Conservation (phyloP, 2,329 filamentous ascomycete species). For the Metarhizium album region DNA sequence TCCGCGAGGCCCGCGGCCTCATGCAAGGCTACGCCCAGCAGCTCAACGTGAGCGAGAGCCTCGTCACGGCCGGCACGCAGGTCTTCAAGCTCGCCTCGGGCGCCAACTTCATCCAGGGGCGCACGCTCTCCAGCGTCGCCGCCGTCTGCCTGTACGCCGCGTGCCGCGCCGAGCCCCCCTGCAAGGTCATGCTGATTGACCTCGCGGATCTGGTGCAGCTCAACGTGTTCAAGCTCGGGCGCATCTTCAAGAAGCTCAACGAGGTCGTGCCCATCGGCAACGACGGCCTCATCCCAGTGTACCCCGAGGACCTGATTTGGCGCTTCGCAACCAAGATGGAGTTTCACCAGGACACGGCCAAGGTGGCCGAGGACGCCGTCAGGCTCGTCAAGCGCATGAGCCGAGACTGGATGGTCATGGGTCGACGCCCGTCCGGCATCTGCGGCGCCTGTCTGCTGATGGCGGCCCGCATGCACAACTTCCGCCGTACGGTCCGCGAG, state of each 20-base stretch:
- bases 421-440: conserved; percentile 83
- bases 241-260: conserved; percentile 76
- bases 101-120: conserved; percentile 74
- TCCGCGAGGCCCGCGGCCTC: conserved; percentile 45
- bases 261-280: conserved; percentile 61
- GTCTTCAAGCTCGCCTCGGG: conserved; percentile 67
- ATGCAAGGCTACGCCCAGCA: conserved; percentile 53
- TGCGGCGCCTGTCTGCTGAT: conserved; percentile 91
- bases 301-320: conserved; percentile 82
- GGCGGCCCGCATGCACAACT: conserved; percentile 97
- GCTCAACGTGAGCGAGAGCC: conserved; percentile 48
- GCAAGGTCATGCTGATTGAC: conserved; percentile 89
- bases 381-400: conserved; percentile 88
- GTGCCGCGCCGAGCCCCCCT: conserved; percentile 67
- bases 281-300: conserved; percentile 54
- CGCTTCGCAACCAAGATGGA: conserved; percentile 88
- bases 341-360: conserved; percentile 70
- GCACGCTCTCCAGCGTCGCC: conserved; percentile 72
- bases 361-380: conserved; percentile 80
- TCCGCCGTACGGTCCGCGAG: conserved; percentile 81
- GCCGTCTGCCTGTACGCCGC: conserved; percentile 88
- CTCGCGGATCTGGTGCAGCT: conserved; percentile 73
- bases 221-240: conserved; percentile 87
- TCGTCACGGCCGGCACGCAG: conserved; percentile 55
- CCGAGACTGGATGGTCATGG: conserved; percentile 93